Base-by-base conservation (phyloP, 2,329 filamentous ascomycete genomes). In the Basipetospora chlamydospora region DNA sequence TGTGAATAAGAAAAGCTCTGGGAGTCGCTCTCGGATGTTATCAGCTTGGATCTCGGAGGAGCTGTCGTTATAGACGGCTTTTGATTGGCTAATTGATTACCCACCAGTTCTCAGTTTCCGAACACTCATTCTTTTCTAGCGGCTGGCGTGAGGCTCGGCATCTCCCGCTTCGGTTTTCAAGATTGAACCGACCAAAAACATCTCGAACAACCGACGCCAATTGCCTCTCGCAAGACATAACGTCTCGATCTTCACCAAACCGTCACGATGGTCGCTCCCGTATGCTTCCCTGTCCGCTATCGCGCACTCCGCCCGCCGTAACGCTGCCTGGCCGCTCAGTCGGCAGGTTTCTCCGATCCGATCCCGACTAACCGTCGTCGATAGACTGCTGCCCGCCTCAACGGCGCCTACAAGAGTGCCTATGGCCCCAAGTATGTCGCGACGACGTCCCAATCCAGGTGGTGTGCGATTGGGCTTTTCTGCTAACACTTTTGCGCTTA, bases 361-460 rank as follows among this genome's bases (percentile, higher is more conserved):
- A 30, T 9, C 20, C 10, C 21, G 20, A 28, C 35, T 37, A 31
- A 37, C 35, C 15, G 12, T 34, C 22, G 11, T 11, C 28, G 30
- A 47, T 11, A 72, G 67, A 62, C 61, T 54, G n/a, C n/a, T n/a
- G 59, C 60, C 50, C 46, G 59, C 53, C 60, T 56, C 56, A 55
- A 57, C 52, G 50, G 56, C 43, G 47, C 55, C 44, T 78, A 75
- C 66, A 68, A 67, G 60, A 77, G 71, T 60, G 61, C 66, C 46
- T 77, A 73, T 54, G 74, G 72, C 53, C 75, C 75, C 37, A 78
- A 76, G 75, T 79, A 71, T 59, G 55, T 54, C 42, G 13, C 10
- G 20, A 33, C 22, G 39, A 35, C 29, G 7, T 18, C 11, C 11
- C 10, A 17, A n/a, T 11, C 22, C 25, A 42, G 28, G 28, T 26